phyloP scores from a whole-genome alignment of 352 stramenopile species.

The Phytophthora pseudosyringae region DNA sequence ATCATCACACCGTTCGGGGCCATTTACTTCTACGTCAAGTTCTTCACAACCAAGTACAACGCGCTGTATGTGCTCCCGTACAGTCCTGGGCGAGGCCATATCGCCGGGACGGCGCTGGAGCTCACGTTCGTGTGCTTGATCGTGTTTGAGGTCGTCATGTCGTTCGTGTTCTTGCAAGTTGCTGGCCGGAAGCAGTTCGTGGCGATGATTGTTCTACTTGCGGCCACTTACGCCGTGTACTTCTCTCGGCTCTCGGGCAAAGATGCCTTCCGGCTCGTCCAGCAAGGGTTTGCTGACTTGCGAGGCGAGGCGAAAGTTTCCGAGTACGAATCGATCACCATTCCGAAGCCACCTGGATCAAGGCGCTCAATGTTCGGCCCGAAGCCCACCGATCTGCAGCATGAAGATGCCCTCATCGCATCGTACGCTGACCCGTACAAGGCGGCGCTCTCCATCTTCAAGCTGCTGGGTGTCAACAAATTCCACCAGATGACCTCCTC shows the following conservation, averaged over 20 bases:
- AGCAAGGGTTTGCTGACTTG: conserved; percentile 44
- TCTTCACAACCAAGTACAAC: conserved; percentile 80
- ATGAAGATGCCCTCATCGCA: conserved; percentile 43
- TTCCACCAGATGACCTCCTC: conserved; percentile 74
- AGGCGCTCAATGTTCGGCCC: conserved; percentile 49
- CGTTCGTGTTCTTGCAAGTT: conserved; percentile 79
- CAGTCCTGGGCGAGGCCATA: conserved; percentile 67
- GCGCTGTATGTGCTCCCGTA: conserved; percentile 81
- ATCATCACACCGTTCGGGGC: conserved; percentile 81
- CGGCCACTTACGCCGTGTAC: conserved; percentile 50
- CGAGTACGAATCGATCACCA: conserved; percentile 26
- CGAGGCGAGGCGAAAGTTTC: conserved; percentile 15
- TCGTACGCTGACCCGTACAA: conserved; percentile 84
- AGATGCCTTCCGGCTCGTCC: conserved; percentile 40
- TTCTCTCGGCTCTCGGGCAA: conserved; percentile 58
- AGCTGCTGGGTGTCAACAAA: conserved; percentile 67
- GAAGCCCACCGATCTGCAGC: conserved; percentile 45
- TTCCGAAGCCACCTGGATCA: conserved; percentile 26
- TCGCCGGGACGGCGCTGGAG: conserved; percentile 65
- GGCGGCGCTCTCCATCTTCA: conserved; percentile 74
- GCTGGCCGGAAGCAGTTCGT: conserved; percentile 57
- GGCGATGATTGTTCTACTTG: conserved; percentile 65
- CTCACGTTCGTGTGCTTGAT: conserved; percentile 75
- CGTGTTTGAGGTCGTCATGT: conserved; percentile 75
- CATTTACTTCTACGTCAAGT: conserved; percentile 86